phyloP scores from a whole-genome alignment of 1,284 basidiomycete genomes.

The Lignosus rhinocerotis region DNA sequence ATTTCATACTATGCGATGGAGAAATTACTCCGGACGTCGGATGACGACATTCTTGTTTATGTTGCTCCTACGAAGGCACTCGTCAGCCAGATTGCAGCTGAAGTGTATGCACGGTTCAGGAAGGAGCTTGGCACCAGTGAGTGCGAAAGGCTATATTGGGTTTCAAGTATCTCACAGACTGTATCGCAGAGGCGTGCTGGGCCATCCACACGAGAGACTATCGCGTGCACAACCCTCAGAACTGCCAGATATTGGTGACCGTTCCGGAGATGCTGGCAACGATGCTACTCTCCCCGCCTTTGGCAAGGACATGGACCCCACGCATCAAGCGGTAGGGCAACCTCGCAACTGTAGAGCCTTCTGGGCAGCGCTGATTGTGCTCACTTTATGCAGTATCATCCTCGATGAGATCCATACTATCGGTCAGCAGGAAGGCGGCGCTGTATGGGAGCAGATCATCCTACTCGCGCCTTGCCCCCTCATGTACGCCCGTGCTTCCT shows the following conservation, averaged over 20 bases:
- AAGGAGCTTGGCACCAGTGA: slow-evolving; percentile 55
- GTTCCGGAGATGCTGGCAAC: slow-evolving; percentile 70
- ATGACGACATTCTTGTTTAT: slow-evolving; percentile 70
- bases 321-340: slow-evolving; percentile 55
- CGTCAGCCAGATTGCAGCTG: slow-evolving; percentile 67
- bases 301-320: slow-evolving; percentile 61
- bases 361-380: background rate
- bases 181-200: slow-evolving; percentile 51
- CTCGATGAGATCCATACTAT: slow-evolving; percentile 75
- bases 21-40: slow-evolving; percentile 55
- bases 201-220: slow-evolving; percentile 71
- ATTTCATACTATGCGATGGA: slow-evolving; percentile 80
- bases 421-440: slow-evolving; percentile 65
- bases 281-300: slow-evolving; percentile 65
- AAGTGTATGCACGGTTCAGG: slow-evolving; percentile 67
- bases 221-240: slow-evolving; percentile 60
- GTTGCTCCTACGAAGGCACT: slow-evolving; percentile 75
- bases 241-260: slow-evolving; percentile 71
- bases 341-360: background rate
- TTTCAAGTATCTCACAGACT: background rate
- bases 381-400: slow-evolving; percentile 49
- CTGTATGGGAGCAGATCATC: slow-evolving; percentile 72
- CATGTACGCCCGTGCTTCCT: slow-evolving; percentile 46
- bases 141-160: background rate
- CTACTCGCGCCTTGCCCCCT: slow-evolving; percentile 66